Base-by-base conservation (phyloP, 768 basidiomycete genomes). In the Auriscalpium microsporum region DNA sequence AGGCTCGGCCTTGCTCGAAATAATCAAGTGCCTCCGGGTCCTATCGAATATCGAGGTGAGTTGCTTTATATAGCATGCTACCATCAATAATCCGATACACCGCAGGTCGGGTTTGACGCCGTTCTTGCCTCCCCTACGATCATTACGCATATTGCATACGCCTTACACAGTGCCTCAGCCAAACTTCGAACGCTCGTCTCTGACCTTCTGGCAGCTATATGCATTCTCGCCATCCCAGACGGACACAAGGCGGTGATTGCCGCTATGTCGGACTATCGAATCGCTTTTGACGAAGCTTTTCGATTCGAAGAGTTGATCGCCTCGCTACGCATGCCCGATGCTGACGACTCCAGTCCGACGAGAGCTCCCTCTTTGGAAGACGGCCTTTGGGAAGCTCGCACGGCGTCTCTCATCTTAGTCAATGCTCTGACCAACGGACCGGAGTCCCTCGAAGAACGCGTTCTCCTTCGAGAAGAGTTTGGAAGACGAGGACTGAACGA, bases 31-130 rank as follows among this genome's bases (percentile, higher is more conserved):
- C 65, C 69, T 96, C 21, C 75, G 92, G 42, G 86, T 87, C 0
- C 69, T 97, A 16, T 72, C 94, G 59, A 96, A 96, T 63, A 94
- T 87, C 1, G 82, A 88, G 70, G 93, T 91, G 63, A 66, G 83
- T 54, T 34, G 60, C 46, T 44, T 58, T 17, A 37, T 63, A 45
- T 65, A 49, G 38, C 9, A 28, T 28, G 7, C 28, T 28, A 28
- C 4, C 28, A 28, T 28, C 4, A 5, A 28, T 28, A 28, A 5
- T 28, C 28, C 7, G 28, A 55, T 56, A n/a, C 17, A 38, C 34
- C 58, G 45, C 42, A 94, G 90, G 71, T 78, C 50, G 91, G 90
- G 8, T 91, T 93, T 66, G 73, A 76, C 40, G 74, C 79, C 56
- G 83, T 90, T 11, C 68, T 93, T 36, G 66, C 74, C 8, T 81